These are phyloP conservation scores for Nicotiana noctiflora DNA, from an alignment of 257 asterid genomes.

Conservation along the genomic window DNA sequence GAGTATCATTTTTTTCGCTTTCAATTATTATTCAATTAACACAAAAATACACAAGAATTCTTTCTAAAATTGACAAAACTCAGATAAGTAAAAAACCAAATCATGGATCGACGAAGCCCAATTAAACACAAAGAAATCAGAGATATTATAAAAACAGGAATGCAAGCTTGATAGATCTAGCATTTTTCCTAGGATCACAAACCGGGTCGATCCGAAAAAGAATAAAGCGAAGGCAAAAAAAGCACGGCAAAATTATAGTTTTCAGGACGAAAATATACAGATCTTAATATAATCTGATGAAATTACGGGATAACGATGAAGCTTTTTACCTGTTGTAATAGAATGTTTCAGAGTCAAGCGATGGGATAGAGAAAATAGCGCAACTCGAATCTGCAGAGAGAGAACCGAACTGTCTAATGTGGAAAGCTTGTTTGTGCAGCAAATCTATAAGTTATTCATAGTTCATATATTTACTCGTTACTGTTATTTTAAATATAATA, in stretches of 20 bases:
- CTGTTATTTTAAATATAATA: too few species aligned
- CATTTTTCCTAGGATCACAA: not conserved
- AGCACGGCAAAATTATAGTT: not conserved
- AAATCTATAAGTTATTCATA: not conserved
- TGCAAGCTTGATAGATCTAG: not conserved
- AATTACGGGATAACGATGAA: not conserved
- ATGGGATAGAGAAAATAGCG: not conserved
- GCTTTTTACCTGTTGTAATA: not conserved
- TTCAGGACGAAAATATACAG: not conserved
- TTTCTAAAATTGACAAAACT: not conserved
- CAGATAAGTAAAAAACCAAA: not conserved
- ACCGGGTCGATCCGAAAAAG: not conserved
- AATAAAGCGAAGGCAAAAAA: not conserved
- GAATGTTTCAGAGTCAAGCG: not conserved
- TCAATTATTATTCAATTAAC: not conserved
- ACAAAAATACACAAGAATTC: not conserved
- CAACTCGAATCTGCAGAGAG: not conserved
- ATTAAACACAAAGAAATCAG: not conserved
- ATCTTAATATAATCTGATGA: not conserved
- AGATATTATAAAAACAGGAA: not conserved
- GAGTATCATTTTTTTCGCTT: too few species aligned
- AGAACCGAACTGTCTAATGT: not conserved
- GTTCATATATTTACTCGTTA: too few species aligned
- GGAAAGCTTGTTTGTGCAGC: not conserved
- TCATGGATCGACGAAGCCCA: not conserved